Percentiles rank a stretch among this genome's conserved stretches.
phyloP scores from a whole-genome alignment of 805 yeast species.

The Komagataella pastoris region DNA sequence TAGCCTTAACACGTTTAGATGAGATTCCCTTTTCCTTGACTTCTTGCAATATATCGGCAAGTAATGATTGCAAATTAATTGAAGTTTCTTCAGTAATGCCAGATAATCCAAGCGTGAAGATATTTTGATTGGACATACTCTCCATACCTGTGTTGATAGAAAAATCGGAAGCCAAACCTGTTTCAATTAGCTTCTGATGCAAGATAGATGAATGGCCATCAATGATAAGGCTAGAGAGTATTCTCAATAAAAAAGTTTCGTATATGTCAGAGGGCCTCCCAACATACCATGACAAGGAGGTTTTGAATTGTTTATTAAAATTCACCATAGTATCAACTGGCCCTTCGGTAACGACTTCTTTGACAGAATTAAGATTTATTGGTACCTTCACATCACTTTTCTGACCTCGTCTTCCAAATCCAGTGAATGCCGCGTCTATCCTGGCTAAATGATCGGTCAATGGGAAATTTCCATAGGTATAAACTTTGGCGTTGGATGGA shows the following conservation, averaged over 20 bases:
- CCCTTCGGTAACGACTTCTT: conserved; percentile 36
- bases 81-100: conserved; percentile 41
- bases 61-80: conserved; percentile 29
- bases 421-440: conserved; percentile 33
- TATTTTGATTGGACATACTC: conserved; percentile 57
- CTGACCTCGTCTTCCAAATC: conserved; percentile 36
- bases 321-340: conserved; percentile 75
- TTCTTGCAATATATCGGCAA: conserved; percentile 32
- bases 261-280: conserved; percentile 62
- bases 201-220: conserved; percentile 92
- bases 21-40: conserved; percentile 34
- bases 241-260: conserved; percentile 58
- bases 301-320: conserved; percentile 54
- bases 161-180: conserved; percentile 76
- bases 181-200: conserved; percentile 75
- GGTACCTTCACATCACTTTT: conserved; percentile 29
- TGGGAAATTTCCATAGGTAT: conserved; percentile 76
- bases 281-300: conserved; percentile 81
- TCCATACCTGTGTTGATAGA: conserved; percentile 84
- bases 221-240: conserved; percentile 56
- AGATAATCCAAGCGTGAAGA: conserved; percentile 78
- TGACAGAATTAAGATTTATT: conserved; percentile 21
- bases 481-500: conserved; percentile 80
- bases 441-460: conserved; percentile 44
- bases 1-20: conserved; percentile 59